Conservation (phyloP, 805 yeast genomes). For the Diddensiella transvaalensis region DNA sequence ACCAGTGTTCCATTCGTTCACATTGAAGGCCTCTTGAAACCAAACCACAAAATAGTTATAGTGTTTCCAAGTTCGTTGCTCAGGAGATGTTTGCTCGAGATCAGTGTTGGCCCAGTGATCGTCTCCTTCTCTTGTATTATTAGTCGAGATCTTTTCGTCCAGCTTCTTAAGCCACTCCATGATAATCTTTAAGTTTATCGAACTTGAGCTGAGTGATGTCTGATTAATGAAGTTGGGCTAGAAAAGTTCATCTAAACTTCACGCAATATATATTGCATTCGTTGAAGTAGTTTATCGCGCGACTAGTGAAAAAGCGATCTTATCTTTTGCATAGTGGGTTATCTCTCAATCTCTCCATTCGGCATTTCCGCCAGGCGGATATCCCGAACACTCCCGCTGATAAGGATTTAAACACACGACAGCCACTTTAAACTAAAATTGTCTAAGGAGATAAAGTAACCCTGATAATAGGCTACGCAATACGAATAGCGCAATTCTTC, state of each 20-base stretch:
- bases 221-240: no score
- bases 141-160: constrained; percentile 4
- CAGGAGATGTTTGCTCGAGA: constrained; percentile 9
- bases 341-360: not conserved
- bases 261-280: not conserved
- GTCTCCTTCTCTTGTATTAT: constrained; percentile 6
- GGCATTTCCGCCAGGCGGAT: not conserved
- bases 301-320: not conserved
- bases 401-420: not conserved
- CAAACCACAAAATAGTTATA: constrained; percentile 11
- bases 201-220: no score
- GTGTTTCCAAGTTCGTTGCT: constrained; percentile 11
- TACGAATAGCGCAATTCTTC: not conserved
- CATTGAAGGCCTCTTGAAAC: constrained; percentile 28
- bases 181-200: no score
- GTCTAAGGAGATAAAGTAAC: no score
- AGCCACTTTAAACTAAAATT: not conserved
- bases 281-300: not conserved
- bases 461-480: no score
- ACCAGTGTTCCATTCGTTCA: constrained; percentile 32
- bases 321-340: not conserved
- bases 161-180: constrained; percentile 18
- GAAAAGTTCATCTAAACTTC: no score
- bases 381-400: not conserved
- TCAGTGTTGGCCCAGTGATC: constrained; percentile 8